These are phyloP conservation scores for Passalora sequoiae DNA, from an alignment of 2,329 filamentous ascomycete species.

Conservation along the genomic window DNA sequence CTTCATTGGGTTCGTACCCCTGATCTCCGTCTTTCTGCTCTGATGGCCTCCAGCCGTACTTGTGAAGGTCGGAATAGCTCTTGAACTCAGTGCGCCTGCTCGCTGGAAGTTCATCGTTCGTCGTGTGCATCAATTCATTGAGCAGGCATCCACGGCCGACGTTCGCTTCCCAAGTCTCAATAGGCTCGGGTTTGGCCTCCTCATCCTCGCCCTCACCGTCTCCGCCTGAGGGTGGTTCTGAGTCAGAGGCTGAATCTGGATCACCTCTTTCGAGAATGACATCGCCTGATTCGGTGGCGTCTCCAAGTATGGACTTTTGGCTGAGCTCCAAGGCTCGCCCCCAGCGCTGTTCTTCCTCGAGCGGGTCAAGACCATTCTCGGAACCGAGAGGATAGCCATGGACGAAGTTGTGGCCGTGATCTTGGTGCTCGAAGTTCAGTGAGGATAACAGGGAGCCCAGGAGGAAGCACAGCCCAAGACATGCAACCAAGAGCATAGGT, in stretches of 20 bases:
- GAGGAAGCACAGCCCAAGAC: too few relatives aligned
- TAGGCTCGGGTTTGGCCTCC: not conserved
- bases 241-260: not conserved
- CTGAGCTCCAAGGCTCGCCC: too few relatives aligned
- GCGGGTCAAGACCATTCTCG: too few relatives aligned
- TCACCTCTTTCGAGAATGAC: not conserved
- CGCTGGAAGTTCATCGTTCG: not conserved
- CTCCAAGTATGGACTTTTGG: too few relatives aligned
- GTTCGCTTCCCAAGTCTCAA: not conserved
- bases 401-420: too few relatives aligned
- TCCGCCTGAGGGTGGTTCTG: not conserved
- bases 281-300: too few relatives aligned
- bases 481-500: too few relatives aligned
- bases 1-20: not conserved
- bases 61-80: not conserved
- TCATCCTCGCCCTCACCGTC: not conserved
- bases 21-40: not conserved
- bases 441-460: too few relatives aligned
- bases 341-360: too few relatives aligned
- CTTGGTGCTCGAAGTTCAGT: too few relatives aligned
- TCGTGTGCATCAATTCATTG: not conserved
- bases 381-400: too few relatives aligned
- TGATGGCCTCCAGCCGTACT: constrained; percentile 5
- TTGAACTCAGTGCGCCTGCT: not conserved
- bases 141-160: constrained; percentile 1